Base-by-base conservation (phyloP, 2,329 filamentous ascomycete species). In the Fusarium nygamai region DNA sequence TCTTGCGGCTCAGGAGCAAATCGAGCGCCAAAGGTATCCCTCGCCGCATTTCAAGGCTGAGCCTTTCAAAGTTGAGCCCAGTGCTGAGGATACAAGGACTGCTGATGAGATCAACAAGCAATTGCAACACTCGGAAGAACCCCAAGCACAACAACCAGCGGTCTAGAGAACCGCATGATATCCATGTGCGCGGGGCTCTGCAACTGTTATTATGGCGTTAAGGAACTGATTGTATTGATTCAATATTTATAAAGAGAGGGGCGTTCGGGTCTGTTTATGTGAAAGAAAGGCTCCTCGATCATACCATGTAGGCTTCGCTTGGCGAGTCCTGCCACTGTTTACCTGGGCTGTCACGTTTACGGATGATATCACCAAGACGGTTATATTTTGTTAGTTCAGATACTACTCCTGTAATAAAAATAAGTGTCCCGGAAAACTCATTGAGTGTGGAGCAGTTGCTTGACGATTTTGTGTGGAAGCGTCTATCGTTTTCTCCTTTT, bases 101-200 rank as follows among this genome's bases (percentile, higher is more conserved):
- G 85, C 86, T 6, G 88, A 90, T 24, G 88, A 90, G 59, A 86
- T 90, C 50, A 87, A 88, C 66, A 82, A 86, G 47, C 88, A 90
- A 74, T 78, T 90, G 65, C 86, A 87, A 63, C 86, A 87, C 72
- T 76, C 82, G 5, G 84, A 86, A 24, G 81, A 79, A 41, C 50
- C 66, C 13, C 48, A 73, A 50, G 50, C 62, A 56, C 72, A 73
- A 67, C 48, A 71, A 53, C 63, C 71, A 56, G 74, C 69, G 39
- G 73, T 77, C 53, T 78, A 73, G 51, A 41, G 36, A 56, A 61
- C 47, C 67, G 57, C 57, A 71, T 71, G 69, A 71, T 72, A 71
- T 72, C 67, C 69, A 59, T 24, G 61, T 71, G 67, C 43, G 58
- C 53, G 43, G 51, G 46, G 31, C 29, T 46, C 56, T 54, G 48